phyloP scores from a whole-genome alignment of 1,284 basidiomycete genomes.

The Leccinum ponderosum region DNA sequence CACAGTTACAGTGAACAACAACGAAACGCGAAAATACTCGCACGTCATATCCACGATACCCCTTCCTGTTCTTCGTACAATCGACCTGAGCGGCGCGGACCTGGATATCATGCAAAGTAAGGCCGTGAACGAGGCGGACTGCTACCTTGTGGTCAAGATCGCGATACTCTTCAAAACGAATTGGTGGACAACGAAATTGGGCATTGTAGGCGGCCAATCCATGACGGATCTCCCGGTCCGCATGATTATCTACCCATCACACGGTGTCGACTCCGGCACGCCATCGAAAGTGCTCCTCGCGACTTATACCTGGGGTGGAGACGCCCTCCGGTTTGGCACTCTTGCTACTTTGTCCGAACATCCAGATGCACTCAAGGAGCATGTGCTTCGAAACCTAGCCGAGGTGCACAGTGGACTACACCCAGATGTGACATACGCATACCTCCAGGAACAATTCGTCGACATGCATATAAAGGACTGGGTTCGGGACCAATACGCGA shows the following conservation, averaged over 20 bases:
- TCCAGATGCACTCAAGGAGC: not conserved
- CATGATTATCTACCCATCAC: conserved; percentile 37
- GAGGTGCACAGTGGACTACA: not conserved
- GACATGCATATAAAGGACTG: conserved; percentile 15
- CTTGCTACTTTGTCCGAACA: not conserved
- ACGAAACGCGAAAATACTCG: conserved; percentile 8
- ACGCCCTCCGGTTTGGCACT: not conserved
- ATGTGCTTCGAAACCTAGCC: conserved; percentile 6
- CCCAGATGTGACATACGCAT: not conserved
- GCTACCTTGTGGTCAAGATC: conserved; percentile 23
- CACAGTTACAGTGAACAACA: conserved; percentile 1
- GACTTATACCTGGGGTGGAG: conserved; percentile 1
- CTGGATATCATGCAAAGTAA: conserved; percentile 17
- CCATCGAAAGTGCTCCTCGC: conserved; percentile 14
- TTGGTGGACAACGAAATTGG: conserved; percentile 34
- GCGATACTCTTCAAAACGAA: conserved; percentile 35
- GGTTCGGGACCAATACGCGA: conserved; percentile 3
- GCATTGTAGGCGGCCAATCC: conserved; percentile 35
- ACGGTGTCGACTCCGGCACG: conserved; percentile 26
- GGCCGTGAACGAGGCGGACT: conserved; percentile 9
- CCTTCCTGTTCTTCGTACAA: conserved; percentile 12
- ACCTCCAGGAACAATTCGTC: not conserved
- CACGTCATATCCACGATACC: conserved; percentile 22
- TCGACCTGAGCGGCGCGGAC: conserved; percentile 13
- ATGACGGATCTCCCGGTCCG: conserved; percentile 37